Base-by-base conservation (phyloP, 441 rosid genomes). In the Theobroma grandiflorum region DNA sequence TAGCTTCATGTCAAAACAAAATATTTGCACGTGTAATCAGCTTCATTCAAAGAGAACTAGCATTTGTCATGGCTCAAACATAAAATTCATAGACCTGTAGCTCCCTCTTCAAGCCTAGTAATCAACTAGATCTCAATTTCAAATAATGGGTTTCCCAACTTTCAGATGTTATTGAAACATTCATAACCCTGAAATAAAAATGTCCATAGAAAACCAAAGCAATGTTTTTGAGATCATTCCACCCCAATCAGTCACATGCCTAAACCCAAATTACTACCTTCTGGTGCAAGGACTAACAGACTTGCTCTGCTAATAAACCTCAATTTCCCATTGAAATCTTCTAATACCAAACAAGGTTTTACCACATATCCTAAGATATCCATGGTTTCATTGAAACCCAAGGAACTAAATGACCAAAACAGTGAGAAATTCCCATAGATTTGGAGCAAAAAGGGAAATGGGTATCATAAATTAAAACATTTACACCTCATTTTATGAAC, bases 391-490 rank as follows among this genome's bases (percentile, higher is more conserved):
- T 26, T 40, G n/a, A 40, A 16, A 18, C 31, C 3, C 50, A 66
- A 58, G 35, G 22, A 66, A 2, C 70, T 22, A 20, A 22, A 58
- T 22, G 16, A 42, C 15, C 31, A n/a, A 42, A 72, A 20, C n/a
- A 37, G 8, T 20, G n/a, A 26, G 16, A 73, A 40, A 69, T 43
- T 2, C 45, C 15, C 61, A 69, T 12, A 7, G 57, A 50, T n/a
- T 58, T 26, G 11, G 40, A 55, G n/a, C 31, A 42, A 53, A 40
- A 4, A 68, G 35, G 26, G 33, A 62, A 62, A 49, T 67, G 63
- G 72, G 79, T 55, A 53, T 53, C 62, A 26, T 35, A 38, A 68
- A 78, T 57, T 18, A 47, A 47, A 75, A 45, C 53, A 43, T 16
- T 75, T 63, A 3, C 47, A 47, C 40, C 26, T 42, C 20, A 42